Evolutionary conservation across 345 rosid species (phyloP).

Genomic region (Rhizophora mangle): DNA sequence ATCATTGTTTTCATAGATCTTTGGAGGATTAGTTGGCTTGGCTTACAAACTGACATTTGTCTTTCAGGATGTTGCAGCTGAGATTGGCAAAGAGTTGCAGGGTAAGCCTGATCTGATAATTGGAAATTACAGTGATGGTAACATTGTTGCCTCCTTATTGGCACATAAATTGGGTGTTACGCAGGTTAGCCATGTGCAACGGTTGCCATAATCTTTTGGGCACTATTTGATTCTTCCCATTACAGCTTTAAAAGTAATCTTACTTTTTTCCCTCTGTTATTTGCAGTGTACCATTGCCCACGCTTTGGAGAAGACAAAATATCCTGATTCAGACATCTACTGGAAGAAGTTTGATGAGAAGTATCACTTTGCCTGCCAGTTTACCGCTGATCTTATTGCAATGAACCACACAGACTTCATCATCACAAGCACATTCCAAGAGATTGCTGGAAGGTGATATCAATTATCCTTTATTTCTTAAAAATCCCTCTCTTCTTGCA

Average conservation of each 20-base stretch:
- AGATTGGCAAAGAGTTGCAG: constrained; percentile 73
- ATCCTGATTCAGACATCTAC: constrained; percentile 91
- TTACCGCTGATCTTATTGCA: constrained; percentile 88
- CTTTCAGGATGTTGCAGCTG: constrained; percentile 72
- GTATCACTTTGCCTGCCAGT: constrained; percentile 95
- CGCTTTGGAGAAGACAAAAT: constrained; percentile 93
- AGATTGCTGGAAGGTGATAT: constrained; percentile 90
- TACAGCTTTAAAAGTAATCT: background rate
- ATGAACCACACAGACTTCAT: constrained; percentile 98
- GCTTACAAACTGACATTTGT: background rate
- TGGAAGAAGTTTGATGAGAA: constrained; percentile 91
- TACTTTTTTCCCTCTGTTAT: background rate
- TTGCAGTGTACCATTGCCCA: constrained; percentile 92
- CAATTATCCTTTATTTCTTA: background rate
- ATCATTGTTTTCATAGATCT: background rate
- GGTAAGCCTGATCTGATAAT: constrained; percentile 92
- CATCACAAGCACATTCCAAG: constrained; percentile 97
- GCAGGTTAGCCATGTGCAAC: constrained; percentile 49
- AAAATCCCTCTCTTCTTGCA: background rate
- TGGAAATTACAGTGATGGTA: constrained; percentile 95
- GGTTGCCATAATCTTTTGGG: background rate
- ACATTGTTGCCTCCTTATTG: constrained; percentile 84
- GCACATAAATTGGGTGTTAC: constrained; percentile 91
- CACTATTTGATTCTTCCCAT: background rate
- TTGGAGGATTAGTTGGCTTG: background rate